Percentiles rank a stretch among this genome's conserved stretches.
These are phyloP conservation scores for Tilletiopsis washingtonensis DNA, from an alignment of 1,284 basidiomycete genomes.

Conservation along the genomic window DNA sequence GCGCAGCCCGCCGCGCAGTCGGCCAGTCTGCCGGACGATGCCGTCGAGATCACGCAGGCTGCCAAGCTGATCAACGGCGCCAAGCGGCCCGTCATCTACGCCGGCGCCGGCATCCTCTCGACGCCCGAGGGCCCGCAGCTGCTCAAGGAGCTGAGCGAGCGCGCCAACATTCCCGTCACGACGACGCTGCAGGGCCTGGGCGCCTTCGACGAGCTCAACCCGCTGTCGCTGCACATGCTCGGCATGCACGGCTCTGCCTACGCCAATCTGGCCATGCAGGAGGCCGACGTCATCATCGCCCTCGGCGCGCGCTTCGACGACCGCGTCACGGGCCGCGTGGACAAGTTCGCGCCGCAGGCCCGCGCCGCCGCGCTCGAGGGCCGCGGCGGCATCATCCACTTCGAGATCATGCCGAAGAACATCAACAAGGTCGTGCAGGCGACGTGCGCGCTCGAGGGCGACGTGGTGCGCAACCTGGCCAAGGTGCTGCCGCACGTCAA, in stretches of 20 bases:
- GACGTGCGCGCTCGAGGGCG: constrained; percentile 84
- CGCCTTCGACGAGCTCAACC: constrained; percentile 81
- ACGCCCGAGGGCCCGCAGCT: constrained; percentile 74
- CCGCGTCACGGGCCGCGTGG: constrained; percentile 88
- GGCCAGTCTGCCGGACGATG: background rate
- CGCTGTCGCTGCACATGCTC: constrained; percentile 85
- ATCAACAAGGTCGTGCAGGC: constrained; percentile 98
- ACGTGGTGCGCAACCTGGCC: constrained; percentile 75
- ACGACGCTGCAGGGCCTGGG: constrained; percentile 94
- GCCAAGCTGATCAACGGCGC: constrained; percentile 85
- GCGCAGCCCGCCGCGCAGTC: constrained; percentile 4
- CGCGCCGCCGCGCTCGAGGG: constrained; percentile 75
- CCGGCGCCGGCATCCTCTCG: constrained; percentile 81
- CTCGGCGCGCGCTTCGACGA: constrained; percentile 95
- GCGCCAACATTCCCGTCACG: constrained; percentile 90
- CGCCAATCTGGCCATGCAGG: constrained; percentile 94
- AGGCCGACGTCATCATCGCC: constrained; percentile 94
- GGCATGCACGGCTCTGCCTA: constrained; percentile 98
- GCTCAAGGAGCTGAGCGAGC: constrained; percentile 68
- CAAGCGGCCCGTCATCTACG: constrained; percentile 85
- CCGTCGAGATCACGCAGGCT: constrained; percentile 68
- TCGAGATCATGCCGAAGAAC: constrained; percentile 97
- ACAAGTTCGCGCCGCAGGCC: constrained; percentile 84
- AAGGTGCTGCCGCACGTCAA: constrained; percentile 65
- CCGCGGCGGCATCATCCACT: constrained; percentile 93